Evolutionary conservation across 371 early-diverging fungal species (phyloP), one percentile per base, ranked within the genome.

Genomic region (Quaeritorhiza haematococci): DNA sequence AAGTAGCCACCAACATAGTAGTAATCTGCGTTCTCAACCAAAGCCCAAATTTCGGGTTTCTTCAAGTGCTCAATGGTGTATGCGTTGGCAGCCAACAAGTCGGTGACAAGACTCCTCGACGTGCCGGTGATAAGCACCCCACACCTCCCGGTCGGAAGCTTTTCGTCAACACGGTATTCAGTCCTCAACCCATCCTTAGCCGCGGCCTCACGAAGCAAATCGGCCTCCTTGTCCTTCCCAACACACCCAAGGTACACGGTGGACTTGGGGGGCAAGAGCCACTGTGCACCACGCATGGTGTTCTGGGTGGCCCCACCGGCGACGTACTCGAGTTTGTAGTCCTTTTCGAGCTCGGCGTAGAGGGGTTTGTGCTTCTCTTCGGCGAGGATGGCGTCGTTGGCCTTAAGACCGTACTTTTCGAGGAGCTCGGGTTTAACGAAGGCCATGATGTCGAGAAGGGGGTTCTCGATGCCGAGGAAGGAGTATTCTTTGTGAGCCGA

Each of bases 291-390:
- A 64, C 97, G 90, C 49, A 90, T 82, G 45, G 93, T 80, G 86
- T 97, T 97, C 73, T 97, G 96, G 38, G 91, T 85, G 47, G 97
- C 94, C 63, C 97, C 96, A 51, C 97, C 97, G 58, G 95, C 94
- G 69, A 92, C 89, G 71, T 89, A 93, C 62, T 77, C 80, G 52
- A 89, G 89, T 6, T 80, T 69, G 61, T 78, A 82, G 71, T 81
- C 73, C 33, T 79, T 69, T 45, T 87, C 76, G 56, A 96, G 79
- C 57, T 92, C 93, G 53, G 83, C 80, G 75, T 87, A 93, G 87
- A 83, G 43, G 83, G 81, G 70, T 63, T 78, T 74, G 79, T 97
- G 96, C 65, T 84, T 77, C 24, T 84, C 88, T 33, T 85, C 91
- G 51, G 95, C 97, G 61, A 97, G 84, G 62, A 95, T 95, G 61